phyloP scores from a whole-genome alignment of 164 flowering plant genomes.

The Vitis riparia region DNA sequence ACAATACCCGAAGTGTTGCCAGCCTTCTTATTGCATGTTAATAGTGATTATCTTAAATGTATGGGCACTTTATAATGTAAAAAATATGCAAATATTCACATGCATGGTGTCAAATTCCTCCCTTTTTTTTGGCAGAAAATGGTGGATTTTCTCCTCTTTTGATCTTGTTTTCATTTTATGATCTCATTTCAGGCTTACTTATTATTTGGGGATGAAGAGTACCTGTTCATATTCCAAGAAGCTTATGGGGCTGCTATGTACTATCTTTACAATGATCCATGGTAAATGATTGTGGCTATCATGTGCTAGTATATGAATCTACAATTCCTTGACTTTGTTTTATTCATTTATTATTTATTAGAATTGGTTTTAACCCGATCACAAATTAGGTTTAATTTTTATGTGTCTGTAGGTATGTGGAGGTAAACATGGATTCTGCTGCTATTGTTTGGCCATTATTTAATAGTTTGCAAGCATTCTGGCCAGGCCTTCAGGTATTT shows the following conservation, averaged over 20 bases:
- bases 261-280: conserved; percentile 86
- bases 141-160: not conserved
- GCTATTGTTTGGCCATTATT: conserved; percentile 96
- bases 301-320: conserved; percentile 6
- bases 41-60: too few species aligned
- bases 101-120: too few species aligned
- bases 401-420: conserved; percentile 76
- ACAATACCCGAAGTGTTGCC: too few species aligned
- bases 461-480: conserved; percentile 97
- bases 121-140: not conserved
- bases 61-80: too few species aligned
- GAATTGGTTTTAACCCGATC: not conserved
- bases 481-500: conserved; percentile 98
- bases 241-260: conserved; percentile 93
- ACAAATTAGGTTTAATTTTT: not conserved
- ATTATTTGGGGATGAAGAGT: conserved; percentile 95
- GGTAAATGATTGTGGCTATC: conserved; percentile 45
- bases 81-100: too few species aligned
- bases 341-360: not conserved
- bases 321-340: not conserved
- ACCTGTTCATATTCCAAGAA: conserved; percentile 90
- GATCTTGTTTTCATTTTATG: not conserved
- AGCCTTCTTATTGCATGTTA: too few species aligned
- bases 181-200: conserved; percentile 68
- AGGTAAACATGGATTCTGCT: conserved; percentile 98